These are phyloP conservation scores for Amaranthus tricolor DNA, from an alignment of 179 eudicot genomes.

Conservation along the genomic window DNA sequence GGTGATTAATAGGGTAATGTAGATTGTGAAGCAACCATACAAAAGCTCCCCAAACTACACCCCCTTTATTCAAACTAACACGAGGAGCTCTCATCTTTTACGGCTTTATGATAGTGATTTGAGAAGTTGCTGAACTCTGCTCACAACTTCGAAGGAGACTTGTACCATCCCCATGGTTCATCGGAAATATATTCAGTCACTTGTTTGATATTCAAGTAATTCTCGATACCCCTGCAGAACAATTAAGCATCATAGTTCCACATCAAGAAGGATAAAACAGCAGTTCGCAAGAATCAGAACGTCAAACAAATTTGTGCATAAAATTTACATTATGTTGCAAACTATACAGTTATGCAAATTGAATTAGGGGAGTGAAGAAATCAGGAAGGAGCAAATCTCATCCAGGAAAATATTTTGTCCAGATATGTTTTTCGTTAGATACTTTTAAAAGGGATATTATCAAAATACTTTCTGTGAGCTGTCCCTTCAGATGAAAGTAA, in stretches of 20 bases:
- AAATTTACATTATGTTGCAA: not conserved
- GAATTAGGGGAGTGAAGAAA: not conserved
- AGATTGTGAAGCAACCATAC: not conserved
- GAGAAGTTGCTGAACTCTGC: not conserved
- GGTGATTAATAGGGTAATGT: not conserved
- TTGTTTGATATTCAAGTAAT: constrained; percentile 87
- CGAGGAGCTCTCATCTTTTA: too few species aligned
- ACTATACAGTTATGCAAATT: too few species aligned
- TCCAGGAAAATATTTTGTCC: not conserved
- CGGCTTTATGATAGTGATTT: not conserved
- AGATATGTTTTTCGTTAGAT: not conserved
- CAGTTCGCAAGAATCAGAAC: not conserved
- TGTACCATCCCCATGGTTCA: constrained; percentile 97
- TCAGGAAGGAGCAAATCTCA: not conserved
- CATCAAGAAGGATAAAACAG: not conserved
- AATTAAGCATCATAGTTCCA: not conserved
- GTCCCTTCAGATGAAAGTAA: not conserved
- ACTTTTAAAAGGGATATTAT: not conserved
- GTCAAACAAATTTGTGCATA: not conserved
- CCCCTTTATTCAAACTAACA: constrained; percentile 13
- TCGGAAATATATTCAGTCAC: constrained; percentile 75
- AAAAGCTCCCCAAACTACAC: not conserved
- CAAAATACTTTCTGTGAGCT: not conserved
- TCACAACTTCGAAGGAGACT: constrained; percentile 79
- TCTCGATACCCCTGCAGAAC: constrained; percentile 82